These are phyloP conservation scores for Sporothrix protearum DNA, from an alignment of 2,329 filamentous ascomycete genomes.

Conservation along the genomic window DNA sequence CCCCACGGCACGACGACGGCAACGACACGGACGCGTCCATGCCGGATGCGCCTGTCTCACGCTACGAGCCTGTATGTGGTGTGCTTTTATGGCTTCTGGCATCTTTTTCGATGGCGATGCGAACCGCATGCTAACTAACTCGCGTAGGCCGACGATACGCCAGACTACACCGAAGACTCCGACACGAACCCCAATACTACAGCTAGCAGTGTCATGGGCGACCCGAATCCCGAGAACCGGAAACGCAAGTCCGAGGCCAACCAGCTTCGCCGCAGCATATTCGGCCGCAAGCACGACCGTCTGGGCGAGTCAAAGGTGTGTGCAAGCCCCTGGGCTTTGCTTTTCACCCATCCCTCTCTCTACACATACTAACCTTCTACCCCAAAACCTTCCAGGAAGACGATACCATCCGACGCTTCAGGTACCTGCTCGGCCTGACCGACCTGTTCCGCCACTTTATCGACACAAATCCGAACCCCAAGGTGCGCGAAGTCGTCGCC, in stretches of 20 bases:
- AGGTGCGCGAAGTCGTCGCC: slow-evolving; percentile 86
- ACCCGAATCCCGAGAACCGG: slow-evolving; percentile 69
- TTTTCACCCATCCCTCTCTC: neutral
- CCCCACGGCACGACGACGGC: slow-evolving; percentile 39
- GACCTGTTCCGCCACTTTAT: slow-evolving; percentile 99
- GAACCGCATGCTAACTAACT: neutral
- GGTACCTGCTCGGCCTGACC: slow-evolving; percentile 89
- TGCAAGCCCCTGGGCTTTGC: neutral
- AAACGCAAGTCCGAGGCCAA: slow-evolving; percentile 83
- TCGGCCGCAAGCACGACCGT: slow-evolving; percentile 91
- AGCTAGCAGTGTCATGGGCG: slow-evolving; percentile 82
- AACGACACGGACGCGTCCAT: slow-evolving; percentile 61
- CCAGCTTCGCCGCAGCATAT: slow-evolving; percentile 83
- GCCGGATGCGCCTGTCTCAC: slow-evolving; percentile 54
- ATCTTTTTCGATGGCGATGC: neutral
- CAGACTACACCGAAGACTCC: slow-evolving; percentile 60
- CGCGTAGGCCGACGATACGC: slow-evolving; percentile 62
- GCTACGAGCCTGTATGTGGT: slow-evolving; percentile 50
- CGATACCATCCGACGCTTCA: slow-evolving; percentile 89
- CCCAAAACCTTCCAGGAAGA: slow-evolving; percentile 67
- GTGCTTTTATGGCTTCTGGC: too few species aligned
- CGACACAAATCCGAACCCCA: slow-evolving; percentile 92
- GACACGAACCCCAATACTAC: slow-evolving; percentile 66
- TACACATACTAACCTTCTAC: neutral
- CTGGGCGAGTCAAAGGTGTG: slow-evolving; percentile 87